Conservation (phyloP, 768 basidiomycete species). For the Porpolomopsis calyptriformis region DNA sequence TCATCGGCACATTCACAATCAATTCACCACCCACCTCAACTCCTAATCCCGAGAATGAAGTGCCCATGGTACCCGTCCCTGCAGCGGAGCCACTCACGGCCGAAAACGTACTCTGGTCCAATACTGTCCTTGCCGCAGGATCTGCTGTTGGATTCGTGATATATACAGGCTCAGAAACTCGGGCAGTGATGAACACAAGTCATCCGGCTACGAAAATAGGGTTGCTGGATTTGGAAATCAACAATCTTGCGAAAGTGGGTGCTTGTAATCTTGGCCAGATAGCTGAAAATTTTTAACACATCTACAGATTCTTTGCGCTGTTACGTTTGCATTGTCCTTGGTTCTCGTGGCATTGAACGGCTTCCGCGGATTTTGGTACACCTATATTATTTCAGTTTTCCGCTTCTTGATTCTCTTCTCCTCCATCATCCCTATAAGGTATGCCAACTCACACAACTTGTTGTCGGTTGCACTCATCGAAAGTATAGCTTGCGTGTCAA, state of each 20-base stretch:
- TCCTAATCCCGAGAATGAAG: constrained; percentile 18
- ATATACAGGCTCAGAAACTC: constrained; percentile 90
- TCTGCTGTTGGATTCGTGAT: constrained; percentile 86
- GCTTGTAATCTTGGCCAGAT: no score
- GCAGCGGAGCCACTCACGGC: constrained; percentile 81
- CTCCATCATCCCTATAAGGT: constrained; percentile 99
- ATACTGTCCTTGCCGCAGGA: constrained; percentile 94
- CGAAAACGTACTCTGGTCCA: constrained; percentile 94
- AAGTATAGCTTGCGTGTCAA: constrained; percentile 68
- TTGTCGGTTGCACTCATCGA: neutral
- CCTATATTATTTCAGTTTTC: constrained; percentile 61
- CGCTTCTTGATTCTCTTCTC: constrained; percentile 97
- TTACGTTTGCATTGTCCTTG: constrained; percentile 86
- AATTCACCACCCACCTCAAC: constrained; percentile 27
- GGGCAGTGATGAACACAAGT: constrained; percentile 98
- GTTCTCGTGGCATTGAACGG: constrained; percentile 92
- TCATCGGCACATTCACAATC: constrained; percentile 85
- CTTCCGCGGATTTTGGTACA: constrained; percentile 91
- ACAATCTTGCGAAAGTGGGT: constrained; percentile 90
- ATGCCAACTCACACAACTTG: constrained; percentile 17
- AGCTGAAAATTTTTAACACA: no score
- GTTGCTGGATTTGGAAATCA: constrained; percentile 86
- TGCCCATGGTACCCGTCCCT: constrained; percentile 33
- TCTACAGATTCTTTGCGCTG: constrained; percentile 91
- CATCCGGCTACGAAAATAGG: constrained; percentile 95